Evolutionary conservation across 148 eudicot species (phyloP), one percentile per base, ranked within the genome.

Genomic region (Vaccinium corymbosum): DNA sequence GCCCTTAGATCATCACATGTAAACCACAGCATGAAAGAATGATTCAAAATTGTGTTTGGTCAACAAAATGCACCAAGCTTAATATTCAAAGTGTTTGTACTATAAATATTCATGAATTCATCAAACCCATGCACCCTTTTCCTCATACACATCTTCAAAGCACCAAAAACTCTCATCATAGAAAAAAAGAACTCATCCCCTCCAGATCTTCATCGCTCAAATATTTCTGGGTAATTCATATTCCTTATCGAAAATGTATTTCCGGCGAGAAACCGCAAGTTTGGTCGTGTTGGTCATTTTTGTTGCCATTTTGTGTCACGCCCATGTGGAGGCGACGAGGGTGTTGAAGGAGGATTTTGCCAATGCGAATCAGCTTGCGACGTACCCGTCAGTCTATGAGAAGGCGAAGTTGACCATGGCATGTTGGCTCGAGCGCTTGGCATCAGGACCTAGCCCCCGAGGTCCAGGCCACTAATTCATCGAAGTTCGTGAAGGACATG

Each of bases 401-500:
- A 84, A 42, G 32, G 83, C 86, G 0, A 84, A 84, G 17, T 22
- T 35, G 3, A 66, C 81, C n/a, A 38, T 84, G 73, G 76, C 86
- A 4, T 55, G 35, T 55, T 84, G 83, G 86, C 86, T 84, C 19
- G 42, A 84, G 32, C 53, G 83, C 13, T 57, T 84, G 57, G 72
- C 83, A 6, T 84, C 86, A 1, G 86, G 86, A 35, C 86, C 86
- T 6, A 84, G 86, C 52, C 83, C 83, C 29, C 80, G 19, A 42
- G 86, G 86, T 15, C 86, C 83, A 12, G 86, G 86, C 32, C 86
- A 84, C 74, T 80, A 7, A 17, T 57, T n/a, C 61, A 56, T 56
- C 3, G 12, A 66, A 66, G 71, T 66, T 66, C 15, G 20, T 66
- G 71, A 66, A 66, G 71, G 71, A 66, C 71, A 25, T 66, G 32